Base-by-base conservation (phyloP, 495 filamentous ascomycete species). In the Aspergillus sclerotiicarbonarius region DNA sequence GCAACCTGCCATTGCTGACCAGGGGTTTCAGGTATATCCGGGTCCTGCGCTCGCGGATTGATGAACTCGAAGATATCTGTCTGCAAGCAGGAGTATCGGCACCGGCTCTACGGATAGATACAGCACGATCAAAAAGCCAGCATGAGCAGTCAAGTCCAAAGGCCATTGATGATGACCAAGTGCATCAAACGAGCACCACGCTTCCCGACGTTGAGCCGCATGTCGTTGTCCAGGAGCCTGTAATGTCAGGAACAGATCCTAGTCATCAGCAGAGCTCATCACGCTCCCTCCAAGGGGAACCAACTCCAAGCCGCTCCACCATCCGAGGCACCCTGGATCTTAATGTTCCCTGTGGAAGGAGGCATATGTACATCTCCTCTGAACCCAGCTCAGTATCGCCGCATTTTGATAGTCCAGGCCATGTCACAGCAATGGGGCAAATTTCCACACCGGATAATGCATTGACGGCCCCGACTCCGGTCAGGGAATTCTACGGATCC, bases 401-500 rank as follows among this genome's bases (percentile, higher is more conserved):
- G 8, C 48, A 51, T 32, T 51, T 31, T 33, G 48, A 51, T 13
- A 51, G 48, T 18, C 48, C 48, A 3, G 48, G 50, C 19, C 29
- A 66, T 55, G 63, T 76, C 16, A 74, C 70, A 0, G 73, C 66
- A 10, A 78, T 78, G 70, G 71, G 75, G 8, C 55, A 62, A 32
- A 69, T 72, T 31, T 63, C 62, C 6, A 62, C 60, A 13, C 58
- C 57, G 21, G 63, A 71, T 16, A 21, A 69, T 71, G 41, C 68
- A 54, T 0, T 58, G 54, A 41, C 53, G 62, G 41, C 59, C 55
- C 5, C 64, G 69, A 47, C 65, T 3, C 66, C 67, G 4, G 37
- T 61, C 41, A 64, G 72, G 31, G 68, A 73, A 52, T 78, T 72
- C 48, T 76, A 75, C 35, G 76, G 75, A 0, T 75, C 71, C 59